These are phyloP conservation scores for Ophiostoma quercus DNA, from an alignment of 2,329 filamentous ascomycete species.

Conservation along the genomic window DNA sequence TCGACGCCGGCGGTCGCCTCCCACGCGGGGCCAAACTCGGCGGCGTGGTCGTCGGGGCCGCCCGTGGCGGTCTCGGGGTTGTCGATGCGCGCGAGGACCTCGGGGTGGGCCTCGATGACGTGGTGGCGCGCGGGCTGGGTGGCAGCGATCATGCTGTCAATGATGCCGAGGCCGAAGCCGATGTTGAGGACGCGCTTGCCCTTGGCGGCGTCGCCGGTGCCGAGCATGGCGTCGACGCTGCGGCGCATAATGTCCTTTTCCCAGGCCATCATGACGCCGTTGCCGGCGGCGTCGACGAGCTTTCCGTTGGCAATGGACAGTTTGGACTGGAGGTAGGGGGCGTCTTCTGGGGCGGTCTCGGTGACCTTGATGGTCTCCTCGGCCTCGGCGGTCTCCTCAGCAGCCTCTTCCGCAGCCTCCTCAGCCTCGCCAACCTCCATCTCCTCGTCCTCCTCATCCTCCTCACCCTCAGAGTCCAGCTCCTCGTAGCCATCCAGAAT, in stretches of 20 bases:
- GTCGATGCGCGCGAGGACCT: slow-evolving; percentile 62
- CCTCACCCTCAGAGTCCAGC: slow-evolving; percentile 54
- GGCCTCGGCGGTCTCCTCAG: slow-evolving; percentile 29
- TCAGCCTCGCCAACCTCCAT: slow-evolving; percentile 34
- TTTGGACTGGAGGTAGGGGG: slow-evolving; percentile 60
- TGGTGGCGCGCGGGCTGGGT: slow-evolving; percentile 67
- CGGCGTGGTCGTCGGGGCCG: slow-evolving; percentile 39
- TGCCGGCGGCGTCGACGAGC: slow-evolving; percentile 67
- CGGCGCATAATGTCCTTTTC: slow-evolving; percentile 79
- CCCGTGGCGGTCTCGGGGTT: slow-evolving; percentile 35
- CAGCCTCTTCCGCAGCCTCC: neutral
- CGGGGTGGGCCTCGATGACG: slow-evolving; percentile 79
- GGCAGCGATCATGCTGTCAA: slow-evolving; percentile 69
- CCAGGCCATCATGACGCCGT: slow-evolving; percentile 94
- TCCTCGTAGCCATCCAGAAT: slow-evolving; percentile 76
- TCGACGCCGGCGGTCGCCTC: slow-evolving; percentile 46
- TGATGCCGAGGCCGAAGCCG: slow-evolving; percentile 86
- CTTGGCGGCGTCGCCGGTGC: slow-evolving; percentile 32
- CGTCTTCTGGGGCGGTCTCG: slow-evolving; percentile 38
- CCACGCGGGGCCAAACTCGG: slow-evolving; percentile 50
- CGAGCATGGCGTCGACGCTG: slow-evolving; percentile 65
- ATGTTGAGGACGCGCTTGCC: slow-evolving; percentile 75
- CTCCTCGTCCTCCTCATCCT: slow-evolving; percentile 44
- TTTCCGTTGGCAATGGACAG: slow-evolving; percentile 61
- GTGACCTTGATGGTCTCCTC: slow-evolving; percentile 36